Evolutionary conservation across 2,329 filamentous ascomycete species (phyloP), one percentile per base, ranked within the genome.

Genomic region (Fusarium albidum): DNA sequence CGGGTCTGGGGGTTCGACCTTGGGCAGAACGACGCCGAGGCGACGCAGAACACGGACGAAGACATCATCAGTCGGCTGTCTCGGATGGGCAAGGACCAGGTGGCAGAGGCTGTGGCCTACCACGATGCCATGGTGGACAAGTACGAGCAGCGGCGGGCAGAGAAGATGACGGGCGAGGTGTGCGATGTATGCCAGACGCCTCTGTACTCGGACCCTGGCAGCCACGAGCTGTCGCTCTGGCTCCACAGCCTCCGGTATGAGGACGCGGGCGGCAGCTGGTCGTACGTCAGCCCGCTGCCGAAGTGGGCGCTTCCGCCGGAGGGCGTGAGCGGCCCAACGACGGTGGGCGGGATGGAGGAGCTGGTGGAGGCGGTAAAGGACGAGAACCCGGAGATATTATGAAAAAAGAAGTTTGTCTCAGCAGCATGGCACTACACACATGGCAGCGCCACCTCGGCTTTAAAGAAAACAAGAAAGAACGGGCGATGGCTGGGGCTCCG

Each of bases 1-100:
- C 87, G 87, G 51, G 95, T 99, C 10, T 99, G 96, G 80, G 95
- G 95, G 0, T 79, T 88, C 1, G 82, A 88, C 9, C 84, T 99
- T 1, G 95, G 91, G 13, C 83, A 75, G 47, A 78, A 82, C 49
- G 85, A 88, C 57, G 77, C 80, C 12, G 88, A 94, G 42, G 86
- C 83, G 4, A 80, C 81, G 15, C 82, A 83, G 21, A 88, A 92
- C 51, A 86, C 88, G 34, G 95, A 99, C 71, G 90, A 95, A 55
- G 92, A 96, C 69, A 89, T 99, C 64, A 93, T 99, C 71, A 87
- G 87, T 15, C 85, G 92, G 2, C 82, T 99, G 5, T 86, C 87
- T 27, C 85, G 87, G 27, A 97, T 99, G 92, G 95, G 95, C 62
- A 98, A 98, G 73, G 88, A 92, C 13, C 93, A 99, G 65, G 86